phyloP scores from a whole-genome alignment of 1,284 basidiomycete species.

The Trametes versicolor region DNA sequence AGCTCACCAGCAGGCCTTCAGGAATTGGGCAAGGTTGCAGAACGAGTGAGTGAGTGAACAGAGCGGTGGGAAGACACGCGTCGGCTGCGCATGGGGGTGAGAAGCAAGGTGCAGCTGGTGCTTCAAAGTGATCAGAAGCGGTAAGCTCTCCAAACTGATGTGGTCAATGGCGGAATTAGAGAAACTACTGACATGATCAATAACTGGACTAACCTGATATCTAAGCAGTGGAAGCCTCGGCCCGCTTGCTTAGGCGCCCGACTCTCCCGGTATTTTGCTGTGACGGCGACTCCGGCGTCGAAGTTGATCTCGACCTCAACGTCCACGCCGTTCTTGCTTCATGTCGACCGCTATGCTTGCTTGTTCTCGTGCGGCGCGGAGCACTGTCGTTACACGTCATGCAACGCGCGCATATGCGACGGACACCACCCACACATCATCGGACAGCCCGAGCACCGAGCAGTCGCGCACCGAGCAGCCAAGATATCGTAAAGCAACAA shows the following conservation, averaged over 20 bases:
- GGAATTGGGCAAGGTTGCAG: background rate
- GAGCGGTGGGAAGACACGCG: background rate
- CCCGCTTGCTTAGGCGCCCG: background rate
- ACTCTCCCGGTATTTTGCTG: constrained; percentile 12
- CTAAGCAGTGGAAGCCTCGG: background rate
- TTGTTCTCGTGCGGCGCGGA: constrained; percentile 6
- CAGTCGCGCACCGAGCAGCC: background rate
- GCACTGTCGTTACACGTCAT: constrained; percentile 7
- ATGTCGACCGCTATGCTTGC: constrained; percentile 13
- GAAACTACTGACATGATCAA: too few species aligned
- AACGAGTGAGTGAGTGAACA: background rate
- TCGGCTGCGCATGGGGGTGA: background rate
- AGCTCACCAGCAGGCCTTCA: background rate
- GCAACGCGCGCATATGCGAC: constrained; percentile 12
- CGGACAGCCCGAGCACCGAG: constrained; percentile 4
- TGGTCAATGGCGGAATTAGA: too few species aligned
- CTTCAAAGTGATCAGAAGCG: too few species aligned
- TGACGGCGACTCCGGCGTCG: background rate
- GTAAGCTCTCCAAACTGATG: too few species aligned
- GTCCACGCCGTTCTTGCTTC: background rate
- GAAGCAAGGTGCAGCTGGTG: too few species aligned
- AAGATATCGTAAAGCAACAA: background rate
- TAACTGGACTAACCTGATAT: too few species aligned
- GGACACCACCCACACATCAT: constrained; percentile 7
- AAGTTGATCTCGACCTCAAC: background rate